phyloP scores from a whole-genome alignment of 768 basidiomycete species.

The Leccinum ochraceum region DNA sequence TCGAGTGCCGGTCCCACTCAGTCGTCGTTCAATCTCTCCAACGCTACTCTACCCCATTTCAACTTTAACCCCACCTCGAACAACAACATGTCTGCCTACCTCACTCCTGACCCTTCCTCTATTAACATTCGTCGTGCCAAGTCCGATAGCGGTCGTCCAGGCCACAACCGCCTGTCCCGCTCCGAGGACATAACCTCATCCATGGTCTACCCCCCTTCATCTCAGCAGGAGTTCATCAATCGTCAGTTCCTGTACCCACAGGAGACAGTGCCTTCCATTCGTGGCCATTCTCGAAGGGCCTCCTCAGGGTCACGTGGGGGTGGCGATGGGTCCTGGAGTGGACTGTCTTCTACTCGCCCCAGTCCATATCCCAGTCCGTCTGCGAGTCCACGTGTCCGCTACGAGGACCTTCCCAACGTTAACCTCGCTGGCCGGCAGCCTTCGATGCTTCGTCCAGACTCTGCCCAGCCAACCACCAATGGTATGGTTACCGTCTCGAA shows the following conservation, averaged over 20 bases:
- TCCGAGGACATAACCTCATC: slow-evolving; percentile 58
- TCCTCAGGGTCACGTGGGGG: slow-evolving; percentile 41
- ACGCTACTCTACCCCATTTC: slow-evolving; percentile 32
- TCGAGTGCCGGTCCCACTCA: slow-evolving; percentile 28
- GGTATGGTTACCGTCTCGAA: slow-evolving; percentile 46
- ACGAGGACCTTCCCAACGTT: slow-evolving; percentile 48
- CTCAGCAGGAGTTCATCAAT: slow-evolving; percentile 45
- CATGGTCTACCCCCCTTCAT: slow-evolving; percentile 33
- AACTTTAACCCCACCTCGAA: slow-evolving; percentile 35
- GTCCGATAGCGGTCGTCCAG: slow-evolving; percentile 46
- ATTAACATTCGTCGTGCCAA: slow-evolving; percentile 48
- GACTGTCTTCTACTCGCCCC: slow-evolving; percentile 41
- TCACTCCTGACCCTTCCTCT: slow-evolving; percentile 35
- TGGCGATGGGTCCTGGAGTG: slow-evolving; percentile 35
- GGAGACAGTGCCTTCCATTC: slow-evolving; percentile 37
- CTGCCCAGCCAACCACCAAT: slow-evolving; percentile 4
- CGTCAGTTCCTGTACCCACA: slow-evolving; percentile 46
- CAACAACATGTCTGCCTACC: slow-evolving; percentile 42
- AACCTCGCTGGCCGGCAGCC: slow-evolving; percentile 24
- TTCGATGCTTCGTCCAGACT: slow-evolving; percentile 28
- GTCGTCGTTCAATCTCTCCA: slow-evolving; percentile 29
- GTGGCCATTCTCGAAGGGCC: slow-evolving; percentile 44
- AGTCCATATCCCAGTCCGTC: slow-evolving; percentile 72
- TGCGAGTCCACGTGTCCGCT: slow-evolving; percentile 57
- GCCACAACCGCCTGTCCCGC: slow-evolving; percentile 53